Base-by-base conservation (phyloP, 768 basidiomycete species). In the Amanita brunnescens region DNA sequence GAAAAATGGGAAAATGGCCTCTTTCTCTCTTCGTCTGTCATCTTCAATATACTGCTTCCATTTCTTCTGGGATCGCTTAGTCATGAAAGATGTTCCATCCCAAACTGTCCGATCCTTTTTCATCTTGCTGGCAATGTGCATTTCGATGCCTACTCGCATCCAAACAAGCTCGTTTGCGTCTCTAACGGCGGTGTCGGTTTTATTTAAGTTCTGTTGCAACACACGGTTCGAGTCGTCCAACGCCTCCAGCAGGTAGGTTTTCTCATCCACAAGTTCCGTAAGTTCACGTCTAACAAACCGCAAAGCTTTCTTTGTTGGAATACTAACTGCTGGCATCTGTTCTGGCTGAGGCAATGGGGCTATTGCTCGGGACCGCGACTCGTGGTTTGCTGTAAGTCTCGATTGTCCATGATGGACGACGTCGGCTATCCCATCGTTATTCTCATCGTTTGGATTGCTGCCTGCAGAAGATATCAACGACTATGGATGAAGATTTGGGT, bases 31-130 rank as follows among this genome's bases (percentile, higher is more conserved):
- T 26, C 12, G 23, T 6, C 21, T 52, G 41, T 56, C 42, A 12
- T 41, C 42, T 26, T 38, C 40, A 21, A 57, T 3, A 40, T 47
- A 52, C 16, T 39, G 37, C 42, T 44, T 49, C 61, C 61, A 58
- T 20, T 34, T 47, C 41, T 48, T 42, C 30, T 48, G 47, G 7
- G 52, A 47, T 26, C 48, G 51, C 29, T 50, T 52, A 9, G 54
- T 40, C 61, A 64, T 58, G 10, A 53, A 34, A 20, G 34, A 43
- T 10, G 64, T 65, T 44, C 67, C 67, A 53, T 70, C 67, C 60
- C 61, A 62, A n/a, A 64, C 34, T 18, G 54, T 54, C 45, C 47
- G 51, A 47, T 64, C 59, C 4, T 55, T 32, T 49, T 64, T 65
- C 57, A 68, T 54, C 41, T 49, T 37, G 21, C 49, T 43, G 3